These are phyloP conservation scores for Aegilops speltoides DNA, from an alignment of 176 grass and related monocot species.

Conservation along the genomic window DNA sequence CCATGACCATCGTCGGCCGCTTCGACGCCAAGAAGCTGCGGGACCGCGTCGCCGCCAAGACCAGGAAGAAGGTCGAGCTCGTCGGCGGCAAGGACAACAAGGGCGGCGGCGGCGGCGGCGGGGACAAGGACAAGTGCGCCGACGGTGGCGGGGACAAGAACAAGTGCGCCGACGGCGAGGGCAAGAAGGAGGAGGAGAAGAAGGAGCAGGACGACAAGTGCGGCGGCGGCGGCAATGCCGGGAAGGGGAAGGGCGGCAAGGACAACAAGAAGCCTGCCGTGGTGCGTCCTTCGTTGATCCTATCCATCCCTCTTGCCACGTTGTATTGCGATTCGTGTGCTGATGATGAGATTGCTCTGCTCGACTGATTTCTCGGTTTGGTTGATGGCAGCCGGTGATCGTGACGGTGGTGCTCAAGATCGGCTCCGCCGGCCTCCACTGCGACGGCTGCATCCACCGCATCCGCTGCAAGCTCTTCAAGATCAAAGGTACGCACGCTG, in stretches of 20 bases:
- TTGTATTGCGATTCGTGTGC: neutral
- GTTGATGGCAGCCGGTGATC: constrained; percentile 34
- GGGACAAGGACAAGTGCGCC: neutral
- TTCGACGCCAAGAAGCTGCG: constrained; percentile 79
- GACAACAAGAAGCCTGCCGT: constrained; percentile 32
- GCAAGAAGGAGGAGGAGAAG: neutral
- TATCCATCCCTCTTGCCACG: neutral
- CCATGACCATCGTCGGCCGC: constrained; percentile 64
- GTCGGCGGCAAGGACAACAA: constrained; percentile 18
- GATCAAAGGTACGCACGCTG: constrained; percentile 46
- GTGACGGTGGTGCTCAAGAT: constrained; percentile 73
- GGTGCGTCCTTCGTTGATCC: neutral
- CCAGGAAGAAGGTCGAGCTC: constrained; percentile 73
- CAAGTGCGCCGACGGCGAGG: neutral
- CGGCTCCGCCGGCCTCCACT: constrained; percentile 53
- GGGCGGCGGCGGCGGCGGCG: neutral
- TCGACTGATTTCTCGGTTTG: neutral
- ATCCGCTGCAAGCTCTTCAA: constrained; percentile 60
- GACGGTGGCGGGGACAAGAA: constrained; percentile 8
- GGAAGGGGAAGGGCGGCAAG: constrained; percentile 35
- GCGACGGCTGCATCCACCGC: constrained; percentile 72
- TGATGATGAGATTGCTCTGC: neutral
- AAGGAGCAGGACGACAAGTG: neutral
- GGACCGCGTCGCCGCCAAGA: constrained; percentile 60
- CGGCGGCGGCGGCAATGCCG: neutral